Evolutionary conservation across 202 grass and related monocot genomes (phyloP).

Genomic region (Bolboschoenoplectus hybrid): DNA sequence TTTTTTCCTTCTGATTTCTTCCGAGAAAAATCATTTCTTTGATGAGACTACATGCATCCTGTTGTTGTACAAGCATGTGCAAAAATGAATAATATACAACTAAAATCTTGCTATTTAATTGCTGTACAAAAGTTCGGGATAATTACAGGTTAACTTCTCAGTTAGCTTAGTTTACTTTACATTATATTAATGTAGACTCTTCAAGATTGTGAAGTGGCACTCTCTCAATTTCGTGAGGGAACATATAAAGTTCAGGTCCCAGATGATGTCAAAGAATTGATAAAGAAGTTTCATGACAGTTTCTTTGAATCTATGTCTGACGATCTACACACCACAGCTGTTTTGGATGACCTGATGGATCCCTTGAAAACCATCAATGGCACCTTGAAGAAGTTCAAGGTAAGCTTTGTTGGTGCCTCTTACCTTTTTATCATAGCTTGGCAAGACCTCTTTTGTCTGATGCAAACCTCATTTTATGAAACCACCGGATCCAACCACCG

Average conservation of each 20-base stretch:
- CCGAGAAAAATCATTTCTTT: background rate
- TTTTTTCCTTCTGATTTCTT: background rate
- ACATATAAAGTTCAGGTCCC: constrained; percentile 50
- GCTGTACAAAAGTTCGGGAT: background rate
- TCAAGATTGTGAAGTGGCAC: constrained; percentile 62
- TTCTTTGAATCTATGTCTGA: constrained; percentile 78
- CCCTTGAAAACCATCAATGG: constrained; percentile 86
- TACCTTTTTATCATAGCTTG: constrained; percentile 3
- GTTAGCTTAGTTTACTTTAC: background rate
- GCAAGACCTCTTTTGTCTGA: background rate
- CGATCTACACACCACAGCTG: constrained; percentile 79
- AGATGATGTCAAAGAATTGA: constrained; percentile 55
- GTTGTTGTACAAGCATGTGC: background rate
- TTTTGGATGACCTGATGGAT: constrained; percentile 83
- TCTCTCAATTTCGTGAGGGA: constrained; percentile 54
- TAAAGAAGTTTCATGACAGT: constrained; percentile 50
- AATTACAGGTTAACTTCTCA: background rate
- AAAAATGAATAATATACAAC: background rate
- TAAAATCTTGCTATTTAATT: background rate
- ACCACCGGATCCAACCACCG: background rate
- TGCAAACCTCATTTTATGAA: background rate
- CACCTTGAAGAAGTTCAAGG: constrained; percentile 86
- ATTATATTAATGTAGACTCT: constrained; percentile 59
- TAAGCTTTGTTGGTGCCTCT: constrained; percentile 26
- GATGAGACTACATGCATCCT: background rate